A percentile compares a stretch with the other conserved stretches of the same genome.
Evolutionary conservation across 352 stramenopile species (phyloP).

Genomic region (Pythium inflatum): DNA sequence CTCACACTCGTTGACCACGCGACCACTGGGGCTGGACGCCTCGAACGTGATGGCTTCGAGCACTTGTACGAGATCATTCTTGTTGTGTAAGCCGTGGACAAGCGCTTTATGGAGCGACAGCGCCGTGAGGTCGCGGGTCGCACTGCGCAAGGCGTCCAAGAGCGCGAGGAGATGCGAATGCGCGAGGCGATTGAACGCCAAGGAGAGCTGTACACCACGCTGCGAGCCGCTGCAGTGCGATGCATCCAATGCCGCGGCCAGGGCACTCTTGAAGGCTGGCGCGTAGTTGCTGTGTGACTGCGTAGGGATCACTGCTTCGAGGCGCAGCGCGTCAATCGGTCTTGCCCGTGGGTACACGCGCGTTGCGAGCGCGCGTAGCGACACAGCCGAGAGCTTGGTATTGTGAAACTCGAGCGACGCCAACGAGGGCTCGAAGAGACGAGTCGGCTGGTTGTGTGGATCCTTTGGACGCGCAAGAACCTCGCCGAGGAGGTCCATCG

Average conservation of each 20-base stretch:
- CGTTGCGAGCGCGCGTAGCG: slow-evolving; percentile 13
- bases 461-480: neutral
- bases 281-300: slow-evolving; percentile 16
- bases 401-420: slow-evolving; percentile 21
- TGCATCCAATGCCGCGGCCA: slow-evolving; percentile 10
- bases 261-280: slow-evolving; percentile 20
- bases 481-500: slow-evolving; percentile 15
- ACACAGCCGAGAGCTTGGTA: neutral
- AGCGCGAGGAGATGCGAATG: slow-evolving; percentile 12
- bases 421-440: slow-evolving; percentile 13
- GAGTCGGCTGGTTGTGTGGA: no score
- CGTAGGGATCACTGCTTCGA: slow-evolving; percentile 23
- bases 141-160: slow-evolving; percentile 10
- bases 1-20: slow-evolving; percentile 1
- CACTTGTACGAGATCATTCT: slow-evolving; percentile 1
- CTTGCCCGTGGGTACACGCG: slow-evolving; percentile 14
- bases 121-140: slow-evolving; percentile 10
- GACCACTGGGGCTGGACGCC: neutral
- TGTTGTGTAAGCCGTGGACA: neutral
- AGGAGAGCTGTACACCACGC: slow-evolving; percentile 1
- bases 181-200: slow-evolving; percentile 12
- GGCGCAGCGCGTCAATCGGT: slow-evolving; percentile 20
- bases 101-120: no score
- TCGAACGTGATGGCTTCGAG: slow-evolving; percentile 18
- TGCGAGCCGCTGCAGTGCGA: neutral